Conservation (phyloP, 805 yeast species). For the Kuraishia capsulata region DNA sequence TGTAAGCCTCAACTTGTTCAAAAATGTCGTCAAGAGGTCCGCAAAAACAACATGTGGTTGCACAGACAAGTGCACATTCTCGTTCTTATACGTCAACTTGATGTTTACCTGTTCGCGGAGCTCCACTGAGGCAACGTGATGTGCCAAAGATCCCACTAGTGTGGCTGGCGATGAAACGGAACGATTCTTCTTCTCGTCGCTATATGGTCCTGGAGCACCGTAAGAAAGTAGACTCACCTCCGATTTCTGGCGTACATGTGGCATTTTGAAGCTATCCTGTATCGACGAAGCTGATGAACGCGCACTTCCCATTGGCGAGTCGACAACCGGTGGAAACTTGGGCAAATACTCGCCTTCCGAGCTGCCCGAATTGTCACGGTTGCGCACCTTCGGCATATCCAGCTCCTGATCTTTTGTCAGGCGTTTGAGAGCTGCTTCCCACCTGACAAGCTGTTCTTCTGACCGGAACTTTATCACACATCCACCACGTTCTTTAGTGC, state of each 20-base stretch:
- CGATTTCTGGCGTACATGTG: slow-evolving; percentile 6
- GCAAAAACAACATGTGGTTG: slow-evolving; percentile 20
- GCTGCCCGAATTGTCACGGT: slow-evolving; percentile 3
- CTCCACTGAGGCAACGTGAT: not conserved
- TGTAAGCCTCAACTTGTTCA: slow-evolving; percentile 43
- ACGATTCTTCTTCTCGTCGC: slow-evolving; percentile 17
- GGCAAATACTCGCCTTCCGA: slow-evolving; percentile 1
- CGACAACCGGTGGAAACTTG: slow-evolving; percentile 4
- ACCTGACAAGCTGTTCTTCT: slow-evolving; percentile 75
- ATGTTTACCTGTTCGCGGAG: slow-evolving; percentile 12
- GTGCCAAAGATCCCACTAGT: slow-evolving; percentile 1
- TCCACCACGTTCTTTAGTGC: slow-evolving; percentile 78
- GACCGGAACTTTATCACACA: slow-evolving; percentile 74
- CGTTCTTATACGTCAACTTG: slow-evolving; percentile 26
- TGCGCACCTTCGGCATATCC: slow-evolving; percentile 7
- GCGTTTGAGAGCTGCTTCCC: slow-evolving; percentile 61
- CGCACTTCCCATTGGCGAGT: slow-evolving; percentile 6
- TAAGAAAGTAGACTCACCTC: slow-evolving; percentile 2
- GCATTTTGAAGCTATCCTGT: slow-evolving; percentile 1
- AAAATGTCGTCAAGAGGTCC: slow-evolving; percentile 32
- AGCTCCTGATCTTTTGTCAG: slow-evolving; percentile 25
- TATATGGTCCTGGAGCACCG: not conserved
- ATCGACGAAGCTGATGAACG: slow-evolving; percentile 6
- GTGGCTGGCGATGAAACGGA: slow-evolving; percentile 24
- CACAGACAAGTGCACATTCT: slow-evolving; percentile 59